phyloP scores from a whole-genome alignment of 768 basidiomycete species.

The Cystobasidium tubakii region DNA sequence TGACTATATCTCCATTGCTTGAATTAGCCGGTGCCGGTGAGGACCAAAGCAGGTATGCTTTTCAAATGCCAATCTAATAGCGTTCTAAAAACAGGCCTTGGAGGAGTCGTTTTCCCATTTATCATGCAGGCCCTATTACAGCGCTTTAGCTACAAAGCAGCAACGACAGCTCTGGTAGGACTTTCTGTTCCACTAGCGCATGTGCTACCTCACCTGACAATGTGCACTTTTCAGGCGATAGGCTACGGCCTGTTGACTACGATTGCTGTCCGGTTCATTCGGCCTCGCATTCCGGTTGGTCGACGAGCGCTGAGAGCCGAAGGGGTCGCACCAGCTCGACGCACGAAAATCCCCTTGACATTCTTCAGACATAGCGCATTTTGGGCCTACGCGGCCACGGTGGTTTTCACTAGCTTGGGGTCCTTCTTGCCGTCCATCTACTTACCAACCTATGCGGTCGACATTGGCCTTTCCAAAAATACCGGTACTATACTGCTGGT shows the following conservation, averaged over 20 bases:
- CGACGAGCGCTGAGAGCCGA: background rate
- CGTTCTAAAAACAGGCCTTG: background rate
- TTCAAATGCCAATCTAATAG: too few relatives aligned
- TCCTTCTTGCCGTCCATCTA: slow-evolving; percentile 24
- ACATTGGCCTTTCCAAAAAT: slow-evolving; percentile 14
- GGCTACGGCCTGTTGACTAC: slow-evolving; percentile 6
- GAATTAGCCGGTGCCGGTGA: slow-evolving; percentile 25
- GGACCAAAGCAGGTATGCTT: too few relatives aligned
- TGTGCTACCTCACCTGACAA: background rate
- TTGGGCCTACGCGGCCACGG: slow-evolving; percentile 10
- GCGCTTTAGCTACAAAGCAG: slow-evolving; percentile 24
- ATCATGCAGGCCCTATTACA: slow-evolving; percentile 22
- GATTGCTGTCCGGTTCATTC: slow-evolving; percentile 19
- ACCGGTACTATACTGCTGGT: slow-evolving; percentile 10
- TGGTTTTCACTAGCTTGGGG: slow-evolving; percentile 3
- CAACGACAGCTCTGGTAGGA: slow-evolving; percentile 12
- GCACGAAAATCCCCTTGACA: background rate
- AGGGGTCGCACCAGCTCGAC: background rate
- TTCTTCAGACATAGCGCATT: slow-evolving; percentile 24
- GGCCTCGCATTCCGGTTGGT: slow-evolving; percentile 12
- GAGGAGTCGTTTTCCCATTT: slow-evolving; percentile 22
- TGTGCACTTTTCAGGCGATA: background rate
- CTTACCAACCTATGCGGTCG: slow-evolving; percentile 4
- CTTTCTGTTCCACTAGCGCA: background rate
- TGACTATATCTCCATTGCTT: too few relatives aligned